These are phyloP conservation scores for Neopestalotiopsis sp. DNA, from an alignment of 2,329 filamentous ascomycete species.

Conservation along the genomic window DNA sequence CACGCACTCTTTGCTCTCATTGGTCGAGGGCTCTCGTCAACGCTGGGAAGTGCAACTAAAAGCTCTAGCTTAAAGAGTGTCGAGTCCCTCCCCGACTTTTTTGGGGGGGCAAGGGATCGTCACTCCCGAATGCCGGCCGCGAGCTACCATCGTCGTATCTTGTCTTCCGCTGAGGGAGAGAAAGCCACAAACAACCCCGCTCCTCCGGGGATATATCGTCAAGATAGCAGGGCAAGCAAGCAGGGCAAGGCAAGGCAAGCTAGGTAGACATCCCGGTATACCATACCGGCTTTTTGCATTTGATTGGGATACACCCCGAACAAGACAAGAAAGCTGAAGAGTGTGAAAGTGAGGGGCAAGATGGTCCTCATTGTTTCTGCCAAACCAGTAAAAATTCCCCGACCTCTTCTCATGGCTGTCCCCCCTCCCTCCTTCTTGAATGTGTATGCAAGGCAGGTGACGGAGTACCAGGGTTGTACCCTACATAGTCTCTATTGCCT, in stretches of 20 bases:
- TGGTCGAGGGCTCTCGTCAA: background rate
- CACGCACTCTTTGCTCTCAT: constrained; percentile 5
- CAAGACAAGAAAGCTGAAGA: no score
- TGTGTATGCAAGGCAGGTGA: background rate
- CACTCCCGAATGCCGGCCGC: background rate
- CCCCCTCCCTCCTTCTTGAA: background rate
- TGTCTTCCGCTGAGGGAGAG: background rate
- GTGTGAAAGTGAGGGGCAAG: background rate
- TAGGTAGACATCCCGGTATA: no score
- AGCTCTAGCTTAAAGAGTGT: background rate
- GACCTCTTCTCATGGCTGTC: background rate
- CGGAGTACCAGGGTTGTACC: background rate
- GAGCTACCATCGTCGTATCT: background rate
- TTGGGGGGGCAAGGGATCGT: background rate
- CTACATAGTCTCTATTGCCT: background rate
- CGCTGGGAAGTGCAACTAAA: background rate
- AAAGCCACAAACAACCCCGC: background rate
- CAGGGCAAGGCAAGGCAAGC: no score
- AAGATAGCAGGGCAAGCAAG: background rate
- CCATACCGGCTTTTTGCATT: no score
- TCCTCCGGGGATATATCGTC: background rate
- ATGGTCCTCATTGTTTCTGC: background rate
- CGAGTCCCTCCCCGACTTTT: constrained; percentile 2
- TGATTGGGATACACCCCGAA: no score
- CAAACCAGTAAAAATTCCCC: constrained; percentile 1